Percentiles rank a stretch among this genome's conserved stretches.
Conservation (phyloP, 2,329 filamentous ascomycete species). For the Volutella citrinella region DNA sequence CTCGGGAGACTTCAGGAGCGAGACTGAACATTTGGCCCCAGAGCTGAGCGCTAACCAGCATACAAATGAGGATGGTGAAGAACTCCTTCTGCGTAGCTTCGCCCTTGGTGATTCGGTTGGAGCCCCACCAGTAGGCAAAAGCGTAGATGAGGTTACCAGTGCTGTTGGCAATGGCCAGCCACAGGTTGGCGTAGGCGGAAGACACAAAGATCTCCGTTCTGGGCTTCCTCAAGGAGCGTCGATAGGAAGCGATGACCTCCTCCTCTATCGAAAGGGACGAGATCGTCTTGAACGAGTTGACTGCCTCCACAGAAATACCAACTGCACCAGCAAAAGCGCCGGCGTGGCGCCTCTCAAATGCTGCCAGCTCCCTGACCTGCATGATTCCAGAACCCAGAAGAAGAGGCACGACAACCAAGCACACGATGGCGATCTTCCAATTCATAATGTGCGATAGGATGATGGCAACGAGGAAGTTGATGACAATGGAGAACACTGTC, state of each 20-base stretch:
- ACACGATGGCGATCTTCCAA: constrained; percentile 75
- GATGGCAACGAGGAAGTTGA: constrained; percentile 67
- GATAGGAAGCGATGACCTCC: constrained; percentile 52
- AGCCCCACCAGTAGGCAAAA: constrained; percentile 78
- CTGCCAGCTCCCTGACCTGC: constrained; percentile 60
- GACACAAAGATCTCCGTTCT: constrained; percentile 53
- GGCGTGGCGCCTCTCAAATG: constrained; percentile 61
- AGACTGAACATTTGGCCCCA: constrained; percentile 74
- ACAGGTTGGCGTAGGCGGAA: constrained; percentile 52
- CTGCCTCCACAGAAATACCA: constrained; percentile 64
- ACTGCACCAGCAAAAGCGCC: constrained; percentile 63
- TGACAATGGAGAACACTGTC: constrained; percentile 62
- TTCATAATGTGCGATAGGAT: constrained; percentile 68
- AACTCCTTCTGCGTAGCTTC: constrained; percentile 65
- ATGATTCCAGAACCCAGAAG: constrained; percentile 68
- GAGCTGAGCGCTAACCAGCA: constrained; percentile 70
- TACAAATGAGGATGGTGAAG: constrained; percentile 68
- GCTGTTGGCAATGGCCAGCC: constrained; percentile 58
- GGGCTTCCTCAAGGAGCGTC: constrained; percentile 45
- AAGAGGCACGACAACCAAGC: constrained; percentile 65
- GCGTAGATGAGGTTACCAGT: constrained; percentile 68
- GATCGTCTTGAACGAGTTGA: constrained; percentile 63
- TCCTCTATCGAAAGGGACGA: constrained; percentile 52
- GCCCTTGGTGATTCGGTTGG: constrained; percentile 65
- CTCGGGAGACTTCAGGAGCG: constrained; percentile 70